Percentiles rank a stretch among this genome's conserved stretches.
Evolutionary conservation across 148 eudicot species (phyloP).

Genomic region (Diospyros kaki): DNA sequence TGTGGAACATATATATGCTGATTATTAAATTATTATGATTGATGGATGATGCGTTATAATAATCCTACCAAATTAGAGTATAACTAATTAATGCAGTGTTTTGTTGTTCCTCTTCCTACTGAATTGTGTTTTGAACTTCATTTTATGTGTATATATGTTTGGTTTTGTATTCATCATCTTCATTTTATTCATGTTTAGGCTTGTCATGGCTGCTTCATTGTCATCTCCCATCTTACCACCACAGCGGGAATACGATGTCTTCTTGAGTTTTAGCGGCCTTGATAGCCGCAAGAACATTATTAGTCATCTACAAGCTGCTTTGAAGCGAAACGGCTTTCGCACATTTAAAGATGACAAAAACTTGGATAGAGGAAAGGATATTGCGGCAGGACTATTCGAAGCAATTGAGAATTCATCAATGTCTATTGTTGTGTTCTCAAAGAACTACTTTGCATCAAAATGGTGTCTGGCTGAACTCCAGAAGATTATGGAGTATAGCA

Average conservation of each 20-base stretch:
- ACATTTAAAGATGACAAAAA: slow-evolving; percentile 6
- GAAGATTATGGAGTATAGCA: neutral
- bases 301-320: neutral
- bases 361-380: neutral
- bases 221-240: neutral
- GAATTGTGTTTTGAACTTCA: no score
- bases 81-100: no score
- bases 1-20: no score
- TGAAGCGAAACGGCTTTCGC: neutral
- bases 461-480: slow-evolving; percentile 8
- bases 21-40: no score
- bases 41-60: no score
- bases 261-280: slow-evolving; percentile 6
- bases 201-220: neutral
- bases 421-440: neutral
- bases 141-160: no score
- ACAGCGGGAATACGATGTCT: neutral
- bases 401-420: slow-evolving; percentile 1
- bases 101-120: no score
- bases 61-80: no score
- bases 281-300: neutral
- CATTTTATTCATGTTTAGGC: no score
- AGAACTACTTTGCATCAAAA: neutral
- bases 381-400: neutral
- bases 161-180: no score